A percentile compares a stretch with the other conserved stretches of the same genome.
phyloP scores from a whole-genome alignment of 805 yeast genomes.

The Candida incommunis region DNA sequence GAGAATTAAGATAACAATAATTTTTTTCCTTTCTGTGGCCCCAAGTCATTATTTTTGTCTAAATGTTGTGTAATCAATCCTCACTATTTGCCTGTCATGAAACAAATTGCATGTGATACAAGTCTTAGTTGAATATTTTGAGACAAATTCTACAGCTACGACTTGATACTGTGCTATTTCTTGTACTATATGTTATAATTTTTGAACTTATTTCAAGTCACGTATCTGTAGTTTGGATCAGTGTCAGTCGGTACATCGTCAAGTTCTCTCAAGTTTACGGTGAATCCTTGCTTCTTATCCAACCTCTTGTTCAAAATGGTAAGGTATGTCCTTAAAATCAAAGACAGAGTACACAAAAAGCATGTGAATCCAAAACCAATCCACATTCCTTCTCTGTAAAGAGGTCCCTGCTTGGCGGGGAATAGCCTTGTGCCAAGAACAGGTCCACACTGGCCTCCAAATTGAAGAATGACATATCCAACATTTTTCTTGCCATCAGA shows the following conservation, averaged over 20 bases:
- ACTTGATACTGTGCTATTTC: too few relatives aligned
- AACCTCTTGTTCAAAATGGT: slow-evolving; percentile 8
- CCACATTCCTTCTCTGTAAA: slow-evolving; percentile 11
- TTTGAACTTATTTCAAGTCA: too few relatives aligned
- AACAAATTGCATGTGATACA: too few relatives aligned
- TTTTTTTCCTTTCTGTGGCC: too few relatives aligned
- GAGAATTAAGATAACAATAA: too few relatives aligned
- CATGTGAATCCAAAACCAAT: slow-evolving; percentile 10
- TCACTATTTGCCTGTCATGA: too few relatives aligned
- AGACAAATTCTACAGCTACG: too few relatives aligned
- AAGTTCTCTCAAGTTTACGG: background rate
- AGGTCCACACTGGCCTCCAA: slow-evolving; percentile 19
- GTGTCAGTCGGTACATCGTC: slow-evolving; percentile 3
- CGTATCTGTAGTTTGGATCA: slow-evolving; percentile 9
- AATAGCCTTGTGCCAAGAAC: slow-evolving; percentile 17
- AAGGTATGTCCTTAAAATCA: slow-evolving; percentile 7
- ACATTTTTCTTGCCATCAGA: slow-evolving; percentile 17
- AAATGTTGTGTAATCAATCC: too few relatives aligned
- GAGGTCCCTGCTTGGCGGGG: slow-evolving; percentile 11
- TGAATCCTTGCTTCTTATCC: slow-evolving; percentile 8
- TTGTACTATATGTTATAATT: too few relatives aligned
- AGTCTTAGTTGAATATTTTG: too few relatives aligned
- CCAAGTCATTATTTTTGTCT: too few relatives aligned
- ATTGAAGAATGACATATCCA: slow-evolving; percentile 16
- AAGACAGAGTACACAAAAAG: slow-evolving; percentile 7